Evolutionary conservation across 768 basidiomycete genomes (phyloP).

Genomic region (Tylopilus subfusipes): DNA sequence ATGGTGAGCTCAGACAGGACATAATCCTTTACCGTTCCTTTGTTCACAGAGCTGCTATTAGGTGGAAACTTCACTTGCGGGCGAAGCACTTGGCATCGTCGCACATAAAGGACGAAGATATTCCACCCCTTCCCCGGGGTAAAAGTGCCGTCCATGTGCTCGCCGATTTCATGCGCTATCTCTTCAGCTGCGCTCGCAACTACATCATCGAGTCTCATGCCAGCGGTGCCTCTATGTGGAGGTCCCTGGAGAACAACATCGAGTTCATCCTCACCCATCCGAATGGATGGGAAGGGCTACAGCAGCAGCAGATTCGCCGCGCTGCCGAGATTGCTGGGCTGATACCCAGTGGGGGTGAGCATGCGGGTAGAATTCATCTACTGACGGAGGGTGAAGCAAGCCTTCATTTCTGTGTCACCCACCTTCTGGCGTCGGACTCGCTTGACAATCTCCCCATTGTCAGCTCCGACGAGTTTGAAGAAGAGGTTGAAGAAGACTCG

Average conservation of each 20-base stretch:
- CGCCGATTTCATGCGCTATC: slow-evolving; percentile 26
- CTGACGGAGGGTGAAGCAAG: slow-evolving; percentile 28
- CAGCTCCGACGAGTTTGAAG: not conserved
- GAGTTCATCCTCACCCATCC: slow-evolving; percentile 7
- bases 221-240: slow-evolving; percentile 19
- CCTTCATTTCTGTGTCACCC: slow-evolving; percentile 39
- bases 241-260: slow-evolving; percentile 2
- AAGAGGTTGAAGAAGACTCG: not conserved
- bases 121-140: slow-evolving; percentile 21
- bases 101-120: slow-evolving; percentile 21
- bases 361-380: slow-evolving; percentile 18
- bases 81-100: slow-evolving; percentile 23
- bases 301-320: slow-evolving; percentile 5
- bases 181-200: slow-evolving; percentile 21
- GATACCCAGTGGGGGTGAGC: slow-evolving; percentile 10
- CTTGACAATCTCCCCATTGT: not conserved
- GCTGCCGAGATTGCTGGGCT: not conserved
- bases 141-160: slow-evolving; percentile 22
- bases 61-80: slow-evolving; percentile 32
- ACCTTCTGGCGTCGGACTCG: slow-evolving; percentile 31
- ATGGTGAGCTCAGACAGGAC: not conserved
- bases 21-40: not conserved
- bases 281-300: slow-evolving; percentile 8
- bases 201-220: slow-evolving; percentile 26
- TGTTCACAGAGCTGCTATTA: not conserved